These are phyloP conservation scores for Metschnikowia kofuensis DNA, from an alignment of 805 yeast species.

Conservation along the genomic window DNA sequence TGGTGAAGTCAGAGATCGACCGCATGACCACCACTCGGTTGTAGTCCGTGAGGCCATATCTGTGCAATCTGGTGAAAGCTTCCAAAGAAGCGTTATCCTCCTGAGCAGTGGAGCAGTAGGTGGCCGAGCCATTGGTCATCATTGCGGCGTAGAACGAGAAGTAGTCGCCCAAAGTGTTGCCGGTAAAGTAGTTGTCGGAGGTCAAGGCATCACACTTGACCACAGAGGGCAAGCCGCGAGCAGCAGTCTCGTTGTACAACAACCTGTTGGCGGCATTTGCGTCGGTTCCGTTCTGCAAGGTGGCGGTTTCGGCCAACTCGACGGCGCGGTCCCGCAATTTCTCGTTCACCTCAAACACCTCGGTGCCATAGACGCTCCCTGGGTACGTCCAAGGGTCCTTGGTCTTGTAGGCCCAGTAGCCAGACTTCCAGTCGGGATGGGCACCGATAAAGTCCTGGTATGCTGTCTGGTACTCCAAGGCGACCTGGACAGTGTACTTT, in stretches of 20 bases:
- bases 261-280: slow-evolving; percentile 45
- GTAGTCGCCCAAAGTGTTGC: slow-evolving; percentile 48
- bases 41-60: slow-evolving; percentile 53
- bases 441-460: no score
- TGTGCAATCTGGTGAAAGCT: slow-evolving; percentile 52
- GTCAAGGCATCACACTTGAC: slow-evolving; percentile 59
- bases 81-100: slow-evolving; percentile 68
- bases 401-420: no score
- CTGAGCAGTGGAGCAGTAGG: slow-evolving; percentile 61
- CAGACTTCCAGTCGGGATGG: no score
- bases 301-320: slow-evolving; percentile 45
- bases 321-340: slow-evolving; percentile 57
- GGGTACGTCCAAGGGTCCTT: slow-evolving; percentile 40
- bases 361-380: slow-evolving; percentile 56
- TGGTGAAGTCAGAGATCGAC: slow-evolving; percentile 57
- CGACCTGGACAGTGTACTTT: no score
- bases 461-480: no score
- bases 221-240: slow-evolving; percentile 45
- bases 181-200: slow-evolving; percentile 59
- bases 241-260: slow-evolving; percentile 49
- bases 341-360: slow-evolving; percentile 58
- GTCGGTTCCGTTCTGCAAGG: slow-evolving; percentile 44
- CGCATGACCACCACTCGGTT: slow-evolving; percentile 58
- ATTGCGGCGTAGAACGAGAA: slow-evolving; percentile 46
- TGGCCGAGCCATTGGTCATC: slow-evolving; percentile 57